These are phyloP conservation scores for Mycena chlorophos DNA, from an alignment of 768 basidiomycete genomes.

Conservation along the genomic window DNA sequence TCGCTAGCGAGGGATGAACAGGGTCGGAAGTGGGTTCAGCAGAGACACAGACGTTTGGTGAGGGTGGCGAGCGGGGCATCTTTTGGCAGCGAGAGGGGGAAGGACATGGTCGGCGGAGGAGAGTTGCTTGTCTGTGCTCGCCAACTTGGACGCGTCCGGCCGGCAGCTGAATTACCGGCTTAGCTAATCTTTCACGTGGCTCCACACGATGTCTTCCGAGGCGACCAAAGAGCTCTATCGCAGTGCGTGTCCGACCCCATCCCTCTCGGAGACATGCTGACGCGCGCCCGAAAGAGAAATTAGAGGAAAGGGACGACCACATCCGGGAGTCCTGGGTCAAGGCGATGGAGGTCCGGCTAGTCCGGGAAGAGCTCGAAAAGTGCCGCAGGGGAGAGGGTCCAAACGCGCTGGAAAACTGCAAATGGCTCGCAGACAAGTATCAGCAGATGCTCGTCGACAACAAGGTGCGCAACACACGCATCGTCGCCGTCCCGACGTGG, in stretches of 20 bases:
- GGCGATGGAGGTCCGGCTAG: conserved; percentile 89
- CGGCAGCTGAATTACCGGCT: too few species aligned
- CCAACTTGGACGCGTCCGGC: too few species aligned
- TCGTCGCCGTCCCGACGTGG: neutral
- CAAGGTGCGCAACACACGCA: conserved; percentile 54
- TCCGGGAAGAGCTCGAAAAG: conserved; percentile 84
- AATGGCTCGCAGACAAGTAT: conserved; percentile 83
- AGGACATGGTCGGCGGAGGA: conserved; percentile 28
- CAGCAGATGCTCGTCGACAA: conserved; percentile 74
- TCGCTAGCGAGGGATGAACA: conserved; percentile 42
- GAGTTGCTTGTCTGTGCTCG: neutral
- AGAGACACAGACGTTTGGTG: conserved; percentile 53
- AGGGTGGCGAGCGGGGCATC: conserved; percentile 59
- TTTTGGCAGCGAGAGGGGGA: conserved; percentile 50
- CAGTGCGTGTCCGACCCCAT: neutral
- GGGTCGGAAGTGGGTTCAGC: neutral
- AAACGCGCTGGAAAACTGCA: conserved; percentile 88
- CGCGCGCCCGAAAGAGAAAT: conserved; percentile 47
- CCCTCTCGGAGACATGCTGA: neutral
- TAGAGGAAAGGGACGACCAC: conserved; percentile 68
- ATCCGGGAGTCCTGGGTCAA: conserved; percentile 93
- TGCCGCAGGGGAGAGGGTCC: conserved; percentile 91
- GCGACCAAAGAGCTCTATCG: conserved; percentile 16
- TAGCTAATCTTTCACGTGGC: too few species aligned
- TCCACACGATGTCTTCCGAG: conserved; percentile 18